These are phyloP conservation scores for Marasmius oreades DNA, from an alignment of 1,284 basidiomycete genomes.

Conservation along the genomic window DNA sequence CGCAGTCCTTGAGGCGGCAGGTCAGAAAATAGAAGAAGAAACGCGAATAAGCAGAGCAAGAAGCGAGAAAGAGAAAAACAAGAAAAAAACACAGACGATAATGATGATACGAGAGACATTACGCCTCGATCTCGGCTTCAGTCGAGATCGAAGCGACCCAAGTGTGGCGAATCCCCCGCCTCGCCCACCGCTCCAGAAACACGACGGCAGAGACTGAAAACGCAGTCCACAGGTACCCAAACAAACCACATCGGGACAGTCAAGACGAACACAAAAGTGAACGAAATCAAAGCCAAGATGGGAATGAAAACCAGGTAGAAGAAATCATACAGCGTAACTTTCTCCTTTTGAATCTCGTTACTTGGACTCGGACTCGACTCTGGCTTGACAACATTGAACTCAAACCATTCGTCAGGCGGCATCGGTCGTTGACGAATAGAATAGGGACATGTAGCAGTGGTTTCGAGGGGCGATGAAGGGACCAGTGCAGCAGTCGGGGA, in stretches of 20 bases:
- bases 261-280: background rate
- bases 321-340: background rate
- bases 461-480: background rate
- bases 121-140: too few species aligned
- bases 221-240: background rate
- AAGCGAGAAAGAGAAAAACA: too few species aligned
- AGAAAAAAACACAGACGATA: too few species aligned
- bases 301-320: background rate
- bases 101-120: too few species aligned
- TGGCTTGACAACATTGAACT: background rate
- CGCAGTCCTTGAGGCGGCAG: too few species aligned
- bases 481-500: background rate
- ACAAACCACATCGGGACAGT: background rate
- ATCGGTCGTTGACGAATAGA: background rate
- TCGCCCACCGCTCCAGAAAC: too few species aligned
- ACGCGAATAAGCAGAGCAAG: too few species aligned
- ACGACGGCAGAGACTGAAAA: too few species aligned
- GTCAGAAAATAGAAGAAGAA: too few species aligned
- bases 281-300: background rate
- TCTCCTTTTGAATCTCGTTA: background rate
- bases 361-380: background rate
- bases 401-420: background rate
- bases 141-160: too few species aligned
- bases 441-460: background rate
- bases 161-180: too few species aligned